Evolutionary conservation across 2,329 filamentous ascomycete genomes (phyloP).

Genomic region (Aspergillus vadensis): DNA sequence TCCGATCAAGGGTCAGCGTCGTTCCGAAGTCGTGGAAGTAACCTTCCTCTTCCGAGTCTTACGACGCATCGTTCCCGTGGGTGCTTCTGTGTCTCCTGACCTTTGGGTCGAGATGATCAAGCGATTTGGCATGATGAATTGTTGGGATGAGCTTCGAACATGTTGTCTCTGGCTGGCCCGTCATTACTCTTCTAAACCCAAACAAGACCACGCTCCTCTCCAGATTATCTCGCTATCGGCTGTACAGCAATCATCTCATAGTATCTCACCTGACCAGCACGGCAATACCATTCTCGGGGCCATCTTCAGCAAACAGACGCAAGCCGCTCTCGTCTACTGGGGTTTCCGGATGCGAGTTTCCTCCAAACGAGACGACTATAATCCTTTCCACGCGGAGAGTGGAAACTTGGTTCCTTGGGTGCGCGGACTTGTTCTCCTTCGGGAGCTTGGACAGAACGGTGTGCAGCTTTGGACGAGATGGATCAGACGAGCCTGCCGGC

Average conservation of each 20-base stretch:
- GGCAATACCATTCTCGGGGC: slow-evolving; percentile 34
- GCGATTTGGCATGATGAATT: slow-evolving; percentile 59
- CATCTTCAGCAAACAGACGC: slow-evolving; percentile 48
- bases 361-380: slow-evolving; percentile 21
- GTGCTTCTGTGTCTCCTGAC: slow-evolving; percentile 43
- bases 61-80: slow-evolving; percentile 50
- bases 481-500: slow-evolving; percentile 37
- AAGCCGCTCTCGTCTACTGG: slow-evolving; percentile 53
- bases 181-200: slow-evolving; percentile 36
- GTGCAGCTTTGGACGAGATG: slow-evolving; percentile 33
- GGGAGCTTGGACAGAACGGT: slow-evolving; percentile 39
- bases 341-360: slow-evolving; percentile 45
- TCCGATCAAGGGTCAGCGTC: slow-evolving; percentile 27
- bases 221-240: slow-evolving; percentile 13
- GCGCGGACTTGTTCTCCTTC: slow-evolving; percentile 43
- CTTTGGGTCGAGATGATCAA: slow-evolving; percentile 62
- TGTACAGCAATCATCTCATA: neutral
- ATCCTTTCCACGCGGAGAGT: slow-evolving; percentile 19
- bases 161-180: slow-evolving; percentile 55
- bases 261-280: slow-evolving; percentile 4
- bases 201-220: slow-evolving; percentile 15
- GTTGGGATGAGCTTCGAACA: slow-evolving; percentile 54
- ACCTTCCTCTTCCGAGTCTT: slow-evolving; percentile 51
- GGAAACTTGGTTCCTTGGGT: slow-evolving; percentile 40
- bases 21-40: slow-evolving; percentile 41